Base-by-base conservation (phyloP, 2,329 filamentous ascomycete species). In the Fusarium euwallaceae region DNA sequence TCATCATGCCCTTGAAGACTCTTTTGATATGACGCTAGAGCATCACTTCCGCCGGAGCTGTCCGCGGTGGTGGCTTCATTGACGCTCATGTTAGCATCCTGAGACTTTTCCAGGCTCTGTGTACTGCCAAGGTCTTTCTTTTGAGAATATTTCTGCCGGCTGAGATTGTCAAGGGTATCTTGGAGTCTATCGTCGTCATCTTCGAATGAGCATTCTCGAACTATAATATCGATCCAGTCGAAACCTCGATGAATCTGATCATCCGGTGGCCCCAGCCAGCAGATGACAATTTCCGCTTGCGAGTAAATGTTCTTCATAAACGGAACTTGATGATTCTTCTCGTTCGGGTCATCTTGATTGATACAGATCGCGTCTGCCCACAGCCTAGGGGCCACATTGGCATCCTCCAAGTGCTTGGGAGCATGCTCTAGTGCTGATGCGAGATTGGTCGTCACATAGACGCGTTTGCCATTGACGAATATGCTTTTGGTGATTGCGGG, bases 351-450 rank as follows among this genome's bases (percentile, higher is more conserved):
- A 2, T 3, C 6, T n/a, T 68, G 66, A 7, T 68, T 32, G 61
- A 68, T 65, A 53, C 61, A 68, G 20, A 65, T 9, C 10, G 63
- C 53, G 29, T 65, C 63, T 9, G 17, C 65, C 65, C 51, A 67
- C 6, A 65, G 48, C 12, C 4, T 20, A 4, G 27, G n/a, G 10
- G 41, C 6, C 16, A 62, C 27, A 14, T 10, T 16, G 36, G 36
- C 22, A 12, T 29, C 6, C 17, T 68, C 12, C 20, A 65, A 27
- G 51, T 68, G 61, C 5, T 29, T 11, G 7, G 41, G 61, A 53
- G 39, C 29, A 22, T 65, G 41, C 34, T n/a, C 48, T 4, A 68
- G 24, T 12, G 66, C 66, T 1, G 9, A 43, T 14, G 41, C 39
- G 7, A 68, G 12, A 10, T 59, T 65, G 4, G 8, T 55, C 7